Evolutionary conservation across 139 green algal species (phyloP).

Genomic region (Coelastrella sp.): DNA sequence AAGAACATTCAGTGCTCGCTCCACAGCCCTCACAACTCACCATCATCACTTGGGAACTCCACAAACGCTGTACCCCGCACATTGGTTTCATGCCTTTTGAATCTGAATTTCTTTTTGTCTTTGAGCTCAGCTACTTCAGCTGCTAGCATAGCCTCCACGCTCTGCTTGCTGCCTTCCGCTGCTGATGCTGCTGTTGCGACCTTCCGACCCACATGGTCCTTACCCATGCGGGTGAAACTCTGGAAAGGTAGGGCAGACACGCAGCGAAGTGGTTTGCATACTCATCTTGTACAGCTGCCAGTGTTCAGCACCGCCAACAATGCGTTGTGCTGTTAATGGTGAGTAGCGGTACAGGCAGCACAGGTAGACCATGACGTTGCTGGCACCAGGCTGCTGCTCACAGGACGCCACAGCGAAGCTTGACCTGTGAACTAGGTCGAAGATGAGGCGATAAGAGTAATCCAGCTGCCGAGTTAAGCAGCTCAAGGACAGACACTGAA

Average conservation of each 20-base stretch:
- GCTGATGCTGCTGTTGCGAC: constrained; percentile 39
- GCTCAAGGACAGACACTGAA: no score
- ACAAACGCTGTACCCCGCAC: constrained; percentile 62
- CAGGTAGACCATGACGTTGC: no score
- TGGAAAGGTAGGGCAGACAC: not conserved
- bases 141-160: constrained; percentile 16
- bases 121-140: constrained; percentile 62
- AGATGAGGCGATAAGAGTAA: no score
- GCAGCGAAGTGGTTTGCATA: not conserved
- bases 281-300: not conserved
- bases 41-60: constrained; percentile 53
- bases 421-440: no score
- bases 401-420: no score
- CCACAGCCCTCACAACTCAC: constrained; percentile 26
- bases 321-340: no score
- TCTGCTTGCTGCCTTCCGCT: not conserved
- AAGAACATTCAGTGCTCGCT: not conserved
- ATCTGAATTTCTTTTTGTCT: constrained; percentile 51
- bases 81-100: constrained; percentile 55
- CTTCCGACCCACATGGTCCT: not conserved
- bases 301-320: no score
- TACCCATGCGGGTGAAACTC: constrained; percentile 20
- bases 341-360: not conserved
- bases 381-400: no score
- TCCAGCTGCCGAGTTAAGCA: no score